Base-by-base conservation (phyloP, 73 alveolate genomes). In the Blepharisma stoltei region DNA sequence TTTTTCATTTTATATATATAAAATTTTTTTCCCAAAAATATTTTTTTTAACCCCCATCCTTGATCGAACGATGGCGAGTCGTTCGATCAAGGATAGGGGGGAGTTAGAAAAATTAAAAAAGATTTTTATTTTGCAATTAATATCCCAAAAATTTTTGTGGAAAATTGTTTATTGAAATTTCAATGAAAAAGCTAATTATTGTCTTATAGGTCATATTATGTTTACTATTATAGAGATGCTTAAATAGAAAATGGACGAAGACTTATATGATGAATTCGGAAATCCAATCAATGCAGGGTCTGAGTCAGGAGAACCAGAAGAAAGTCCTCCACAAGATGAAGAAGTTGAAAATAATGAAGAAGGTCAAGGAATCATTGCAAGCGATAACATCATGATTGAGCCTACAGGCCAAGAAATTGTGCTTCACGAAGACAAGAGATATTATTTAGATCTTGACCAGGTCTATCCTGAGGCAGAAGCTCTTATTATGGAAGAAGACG, bases 191-290 rank as follows among this genome's bases (percentile, higher is more conserved):
- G 41, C 41, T 32, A 32, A 32, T 32, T 32, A 32, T 32, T 32
- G 3, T 3, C 41, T 32, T 32, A 32, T 32, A 32, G 41, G 3
- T n/a, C n/a, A n/a, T n/a, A n/a, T n/a, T n/a, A 32, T 32, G 41
- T 3, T 32, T 32, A 32, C 41, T 1, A 32, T 32, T 32, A n/a
- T n/a, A 32, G 41, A 32, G 41, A 32, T 32, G 3, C 41, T 32
- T 32, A 32, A 32, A 32, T 32, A 32, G 41, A 71, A 78, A 67
- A 80, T 88, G 88, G 94, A 94, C 89, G 99, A 96, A 78, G 98
- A 95, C 80, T 81, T 95, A 80, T 97, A 93, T 86, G 99, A 97
- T 71, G 99, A 97, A 86, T 97, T 97, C 80, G 99, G 99, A 43
- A 97, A 97, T 90, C 94, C 95, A 77, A 92, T 95, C 45, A 99